Base-by-base conservation (phyloP, 257 asterid species). In the Phtheirospermum japonicum region DNA sequence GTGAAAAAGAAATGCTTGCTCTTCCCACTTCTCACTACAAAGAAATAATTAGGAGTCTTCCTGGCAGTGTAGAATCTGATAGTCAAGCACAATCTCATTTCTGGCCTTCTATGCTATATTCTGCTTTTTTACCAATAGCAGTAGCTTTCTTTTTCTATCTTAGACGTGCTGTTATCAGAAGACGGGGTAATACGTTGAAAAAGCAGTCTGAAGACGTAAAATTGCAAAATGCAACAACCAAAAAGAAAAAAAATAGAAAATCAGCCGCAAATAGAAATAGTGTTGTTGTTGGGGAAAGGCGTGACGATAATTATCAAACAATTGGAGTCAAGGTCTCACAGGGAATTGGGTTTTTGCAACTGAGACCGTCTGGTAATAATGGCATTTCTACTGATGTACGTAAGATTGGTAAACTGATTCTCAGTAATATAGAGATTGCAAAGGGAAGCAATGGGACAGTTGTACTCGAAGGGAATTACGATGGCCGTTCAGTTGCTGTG, bases 401-500 rank as follows among this genome's bases (percentile, higher is more conserved):
- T 46, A 82, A 61, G 75, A 85, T 90, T 70, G 96, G 97, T 65
- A 83, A 81, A 72, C 36, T 90, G 71, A 69, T 79, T 37, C 80
- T 83, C 26, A 77, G 83, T 17, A 71, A 73, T 51, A 83, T 71
- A 67, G 95, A 83, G 79, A 87, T 87, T 3, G 97, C 96, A 0
- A 90, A 80, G 71, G 97, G 97, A 52, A 87, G 97, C 80, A 90
- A 90, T 56, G 97, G 97, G 20, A 90, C 97, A 1, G 71, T 90
- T 68, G 87, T 90, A 4, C 90, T 90, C 12, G 95, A 87, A 76
- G 97, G 97, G 64, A 72, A 72, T 43, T 90, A 85, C 33, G 94
- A 87, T 57, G 97, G 97, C 2, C 96, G 96, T 45, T 80, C 78
- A 0, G 97, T 90, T 65, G 97, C 97, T 48, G 89, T 87, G 52